A percentile compares a stretch with the other conserved stretches of the same genome.
phyloP scores from a whole-genome alignment of 116 monocot species.

The Dioscorea cayenensis region DNA sequence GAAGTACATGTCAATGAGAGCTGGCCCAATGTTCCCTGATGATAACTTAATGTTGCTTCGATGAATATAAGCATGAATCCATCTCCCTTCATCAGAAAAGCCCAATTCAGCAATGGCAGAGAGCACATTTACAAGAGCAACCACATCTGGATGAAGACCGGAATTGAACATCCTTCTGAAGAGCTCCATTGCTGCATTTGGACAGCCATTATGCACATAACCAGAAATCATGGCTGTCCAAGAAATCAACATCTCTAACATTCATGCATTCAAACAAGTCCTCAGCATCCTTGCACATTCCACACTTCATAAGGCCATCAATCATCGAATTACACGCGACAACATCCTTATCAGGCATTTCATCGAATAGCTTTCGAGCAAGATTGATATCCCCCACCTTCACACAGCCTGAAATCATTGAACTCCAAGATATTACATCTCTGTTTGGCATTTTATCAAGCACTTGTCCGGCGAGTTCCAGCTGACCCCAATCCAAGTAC shows the following conservation, averaged over 20 bases:
- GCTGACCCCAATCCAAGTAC: conserved; percentile 10
- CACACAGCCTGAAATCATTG: conserved; percentile 19
- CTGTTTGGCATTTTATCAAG: conserved; percentile 22
- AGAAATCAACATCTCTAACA: conserved; percentile 8
- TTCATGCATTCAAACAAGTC: conserved; percentile 18
- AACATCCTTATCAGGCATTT: conserved; percentile 18
- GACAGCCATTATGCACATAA: conserved; percentile 12
- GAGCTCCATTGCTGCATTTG: conserved; percentile 14
- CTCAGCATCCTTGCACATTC: conserved; percentile 11
- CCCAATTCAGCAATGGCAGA: conserved; percentile 24
- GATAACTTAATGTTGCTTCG: conserved; percentile 5
- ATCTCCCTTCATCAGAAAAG: conserved; percentile 19
- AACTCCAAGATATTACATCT: conserved; percentile 12
- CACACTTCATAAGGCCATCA: conserved; percentile 10
- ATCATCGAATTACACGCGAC: conserved; percentile 15
- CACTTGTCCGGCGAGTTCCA: conserved; percentile 3
- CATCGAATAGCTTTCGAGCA: conserved; percentile 13
- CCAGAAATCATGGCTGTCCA: conserved; percentile 25
- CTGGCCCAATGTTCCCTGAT: conserved; percentile 14
- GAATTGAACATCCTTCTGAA: conserved; percentile 18
- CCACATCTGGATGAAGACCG: conserved; percentile 15
- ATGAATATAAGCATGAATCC: conserved; percentile 18
- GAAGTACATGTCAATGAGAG: conserved; percentile 33
- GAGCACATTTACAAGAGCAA: conserved; percentile 23
- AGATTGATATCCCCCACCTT: neutral